These are phyloP conservation scores for Monilinia vaccinii-corymbosi DNA, from an alignment of 2,329 filamentous ascomycete species.

Conservation along the genomic window DNA sequence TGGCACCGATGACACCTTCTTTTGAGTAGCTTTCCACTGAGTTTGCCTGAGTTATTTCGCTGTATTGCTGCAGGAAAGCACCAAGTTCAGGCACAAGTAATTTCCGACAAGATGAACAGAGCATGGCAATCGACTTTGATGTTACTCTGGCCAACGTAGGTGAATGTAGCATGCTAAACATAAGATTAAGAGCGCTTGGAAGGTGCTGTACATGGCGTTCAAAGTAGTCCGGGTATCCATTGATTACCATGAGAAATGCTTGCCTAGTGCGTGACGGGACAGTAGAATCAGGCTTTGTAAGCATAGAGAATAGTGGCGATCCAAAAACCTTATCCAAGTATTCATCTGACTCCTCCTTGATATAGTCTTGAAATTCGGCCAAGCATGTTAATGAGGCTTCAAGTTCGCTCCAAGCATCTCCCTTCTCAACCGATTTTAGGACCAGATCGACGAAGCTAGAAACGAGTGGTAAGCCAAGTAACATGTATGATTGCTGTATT, in stretches of 20 bases:
- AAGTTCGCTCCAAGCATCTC: constrained; percentile 46
- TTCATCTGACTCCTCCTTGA: constrained; percentile 47
- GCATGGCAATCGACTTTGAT: constrained; percentile 62
- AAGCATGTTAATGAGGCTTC: constrained; percentile 56
- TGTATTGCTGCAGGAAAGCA: constrained; percentile 64
- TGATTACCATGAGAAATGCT: constrained; percentile 61
- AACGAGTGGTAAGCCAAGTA: constrained; percentile 48
- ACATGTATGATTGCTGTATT: constrained; percentile 59
- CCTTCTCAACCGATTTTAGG: constrained; percentile 36
- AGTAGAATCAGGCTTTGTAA: constrained; percentile 39
- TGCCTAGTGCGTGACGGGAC: constrained; percentile 57
- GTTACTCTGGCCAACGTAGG: constrained; percentile 55
- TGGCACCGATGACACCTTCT: constrained; percentile 64
- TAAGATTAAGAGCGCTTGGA: constrained; percentile 61
- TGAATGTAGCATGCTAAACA: constrained; percentile 62
- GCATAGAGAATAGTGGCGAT: constrained; percentile 46
- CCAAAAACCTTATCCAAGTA: constrained; percentile 54
- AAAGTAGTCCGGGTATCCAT: constrained; percentile 69
- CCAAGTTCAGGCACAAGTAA: constrained; percentile 58
- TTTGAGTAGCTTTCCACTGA: constrained; percentile 60
- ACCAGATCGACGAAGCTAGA: constrained; percentile 48
- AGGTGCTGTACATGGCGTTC: constrained; percentile 58
- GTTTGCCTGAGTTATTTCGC: constrained; percentile 48
- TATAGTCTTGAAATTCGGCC: constrained; percentile 56
- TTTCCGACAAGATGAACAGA: constrained; percentile 67